phyloP scores from a whole-genome alignment of 2,329 filamentous ascomycete species.

The Epichloe scottii region DNA sequence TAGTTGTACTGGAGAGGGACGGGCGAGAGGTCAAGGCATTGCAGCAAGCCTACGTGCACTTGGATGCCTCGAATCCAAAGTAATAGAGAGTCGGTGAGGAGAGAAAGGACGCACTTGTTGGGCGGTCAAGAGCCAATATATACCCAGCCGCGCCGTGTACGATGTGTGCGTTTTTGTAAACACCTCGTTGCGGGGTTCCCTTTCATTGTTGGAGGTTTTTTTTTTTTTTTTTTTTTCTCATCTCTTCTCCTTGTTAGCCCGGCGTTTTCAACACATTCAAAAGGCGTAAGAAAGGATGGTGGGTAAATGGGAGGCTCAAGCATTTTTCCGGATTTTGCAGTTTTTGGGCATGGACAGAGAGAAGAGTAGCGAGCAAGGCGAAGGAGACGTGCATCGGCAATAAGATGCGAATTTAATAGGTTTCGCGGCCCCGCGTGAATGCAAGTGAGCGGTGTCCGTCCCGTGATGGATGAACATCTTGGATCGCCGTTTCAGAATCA shows the following conservation, averaged over 20 bases:
- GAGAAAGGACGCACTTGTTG: not conserved
- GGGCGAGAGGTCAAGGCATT: slow-evolving; percentile 53
- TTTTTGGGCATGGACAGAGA: no score
- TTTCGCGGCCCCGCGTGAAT: not conserved
- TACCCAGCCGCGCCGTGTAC: slow-evolving; percentile 4
- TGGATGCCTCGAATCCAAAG: slow-evolving; percentile 37
- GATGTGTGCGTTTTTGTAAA: not conserved
- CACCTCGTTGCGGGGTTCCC: not conserved
- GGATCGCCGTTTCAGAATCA: not conserved
- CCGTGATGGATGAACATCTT: not conserved
- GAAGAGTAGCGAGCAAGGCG: no score
- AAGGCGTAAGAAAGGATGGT: slow-evolving; percentile 5
- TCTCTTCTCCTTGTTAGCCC: slow-evolving; percentile 1
- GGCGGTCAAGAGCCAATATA: slow-evolving; percentile 7
- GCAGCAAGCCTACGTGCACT: slow-evolving; percentile 41
- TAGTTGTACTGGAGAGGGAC: slow-evolving; percentile 68
- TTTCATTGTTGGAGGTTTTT: not conserved
- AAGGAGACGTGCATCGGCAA: not conserved
- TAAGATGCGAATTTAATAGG: not conserved
- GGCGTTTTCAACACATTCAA: slow-evolving; percentile 4
- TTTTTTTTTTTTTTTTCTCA: not conserved
- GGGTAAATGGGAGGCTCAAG: slow-evolving; percentile 1
- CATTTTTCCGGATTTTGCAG: not conserved
- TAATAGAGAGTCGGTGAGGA: slow-evolving; percentile 12
- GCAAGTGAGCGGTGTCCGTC: not conserved